Evolutionary conservation across 805 yeast genomes (phyloP).

Genomic region (Kodamaea fukazawae): DNA sequence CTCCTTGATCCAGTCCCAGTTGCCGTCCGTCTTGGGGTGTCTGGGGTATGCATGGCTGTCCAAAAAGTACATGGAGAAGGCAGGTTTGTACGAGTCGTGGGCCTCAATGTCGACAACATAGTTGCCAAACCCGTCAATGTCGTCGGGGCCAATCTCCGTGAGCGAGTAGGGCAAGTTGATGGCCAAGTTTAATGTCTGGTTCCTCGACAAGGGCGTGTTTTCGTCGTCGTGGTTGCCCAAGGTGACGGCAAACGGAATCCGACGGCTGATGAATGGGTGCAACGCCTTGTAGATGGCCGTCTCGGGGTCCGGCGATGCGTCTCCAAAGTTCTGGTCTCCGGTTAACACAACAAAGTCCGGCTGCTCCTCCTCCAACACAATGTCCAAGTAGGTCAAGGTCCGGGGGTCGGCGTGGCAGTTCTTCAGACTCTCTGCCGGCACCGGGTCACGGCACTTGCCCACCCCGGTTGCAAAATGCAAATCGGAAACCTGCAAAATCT

Average conservation of each 20-base stretch:
- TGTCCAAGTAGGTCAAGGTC: conserved; percentile 59
- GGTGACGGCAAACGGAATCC: conserved; percentile 80
- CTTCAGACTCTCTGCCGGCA: conserved; percentile 46
- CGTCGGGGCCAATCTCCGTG: conserved; percentile 60
- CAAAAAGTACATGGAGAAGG: conserved; percentile 65
- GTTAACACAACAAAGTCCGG: conserved; percentile 87
- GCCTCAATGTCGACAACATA: conserved; percentile 56
- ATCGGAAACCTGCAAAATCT: conserved; percentile 87
- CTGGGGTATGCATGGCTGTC: conserved; percentile 81
- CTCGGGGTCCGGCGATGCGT: conserved; percentile 72
- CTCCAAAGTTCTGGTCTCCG: conserved; percentile 92
- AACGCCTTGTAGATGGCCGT: conserved; percentile 78
- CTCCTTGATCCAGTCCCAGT: conserved; percentile 83
- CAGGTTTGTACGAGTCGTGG: conserved; percentile 31
- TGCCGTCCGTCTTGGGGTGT: conserved; percentile 63
- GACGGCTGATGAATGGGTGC: conserved; percentile 60
- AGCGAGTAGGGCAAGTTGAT: conserved; percentile 65
- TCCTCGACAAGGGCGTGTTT: conserved; percentile 57
- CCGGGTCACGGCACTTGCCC: conserved; percentile 77
- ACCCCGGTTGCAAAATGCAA: conserved; percentile 83
- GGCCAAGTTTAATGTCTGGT: conserved; percentile 57
- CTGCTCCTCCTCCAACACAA: conserved; percentile 65
- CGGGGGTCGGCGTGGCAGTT: conserved; percentile 77
- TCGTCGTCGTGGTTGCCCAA: conserved; percentile 96
- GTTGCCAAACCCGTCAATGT: conserved; percentile 81